phyloP scores from a whole-genome alignment of 345 rosid species.

The Citrus trifoliata region DNA sequence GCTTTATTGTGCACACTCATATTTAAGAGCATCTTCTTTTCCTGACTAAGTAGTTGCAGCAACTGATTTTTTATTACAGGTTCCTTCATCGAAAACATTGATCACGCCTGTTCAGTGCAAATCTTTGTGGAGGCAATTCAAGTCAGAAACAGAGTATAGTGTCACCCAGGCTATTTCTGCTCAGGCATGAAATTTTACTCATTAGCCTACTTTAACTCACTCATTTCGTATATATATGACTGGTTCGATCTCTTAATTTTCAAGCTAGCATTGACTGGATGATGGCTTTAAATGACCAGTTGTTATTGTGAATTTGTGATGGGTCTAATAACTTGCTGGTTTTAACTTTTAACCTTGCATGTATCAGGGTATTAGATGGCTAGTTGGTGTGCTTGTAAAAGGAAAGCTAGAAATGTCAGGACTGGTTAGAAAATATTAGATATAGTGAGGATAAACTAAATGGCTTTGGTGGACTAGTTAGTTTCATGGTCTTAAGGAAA shows the following conservation, averaged over 20 bases:
- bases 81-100: slow-evolving; percentile 74
- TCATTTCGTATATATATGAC: neutral
- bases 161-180: slow-evolving; percentile 99
- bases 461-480: neutral
- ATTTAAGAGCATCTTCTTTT: neutral
- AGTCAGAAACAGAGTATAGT: slow-evolving; percentile 83
- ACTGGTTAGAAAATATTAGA: neutral
- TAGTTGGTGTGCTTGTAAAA: neutral
- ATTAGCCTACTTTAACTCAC: neutral
- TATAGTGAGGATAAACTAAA: neutral
- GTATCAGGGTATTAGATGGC: neutral
- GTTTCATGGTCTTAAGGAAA: neutral
- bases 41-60: neutral
- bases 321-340: neutral
- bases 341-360: no score
- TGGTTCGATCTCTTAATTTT: neutral
- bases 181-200: slow-evolving; percentile 51
- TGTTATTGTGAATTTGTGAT: no score
- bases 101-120: slow-evolving; percentile 98
- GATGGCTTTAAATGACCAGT: neutral
- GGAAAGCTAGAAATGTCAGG: neutral
- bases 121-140: slow-evolving; percentile 96
- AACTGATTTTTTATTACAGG: slow-evolving; percentile 37
- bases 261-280: neutral
- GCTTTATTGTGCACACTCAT: neutral